Evolutionary conservation across 495 filamentous ascomycete genomes (phyloP).

Genomic region (Achaetomiella virescens): DNA sequence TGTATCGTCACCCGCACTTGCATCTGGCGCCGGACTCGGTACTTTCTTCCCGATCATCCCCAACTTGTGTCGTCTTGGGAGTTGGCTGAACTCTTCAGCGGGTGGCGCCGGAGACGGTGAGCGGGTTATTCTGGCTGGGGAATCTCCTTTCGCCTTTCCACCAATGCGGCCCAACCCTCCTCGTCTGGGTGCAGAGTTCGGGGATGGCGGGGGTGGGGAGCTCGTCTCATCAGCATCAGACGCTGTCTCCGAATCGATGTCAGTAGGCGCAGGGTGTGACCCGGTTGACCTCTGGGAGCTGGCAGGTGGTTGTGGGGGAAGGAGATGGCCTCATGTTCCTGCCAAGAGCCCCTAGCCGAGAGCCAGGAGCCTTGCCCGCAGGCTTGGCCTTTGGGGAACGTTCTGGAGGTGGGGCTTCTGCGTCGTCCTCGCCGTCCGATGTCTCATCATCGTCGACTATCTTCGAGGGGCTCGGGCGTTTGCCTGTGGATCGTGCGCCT

Average conservation of each 20-base stretch:
- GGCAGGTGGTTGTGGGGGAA: constrained; percentile 12
- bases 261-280: background rate
- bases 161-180: constrained; percentile 40
- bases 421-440: constrained; percentile 31
- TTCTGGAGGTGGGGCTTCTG: constrained; percentile 10
- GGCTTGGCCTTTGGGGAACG: background rate
- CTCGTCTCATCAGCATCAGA: constrained; percentile 29
- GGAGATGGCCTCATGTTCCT: constrained; percentile 15
- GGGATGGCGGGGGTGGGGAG: constrained; percentile 10
- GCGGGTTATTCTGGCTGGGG: constrained; percentile 5
- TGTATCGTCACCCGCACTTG: constrained; percentile 8
- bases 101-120: constrained; percentile 16
- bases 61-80: constrained; percentile 25
- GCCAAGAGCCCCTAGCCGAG: constrained; percentile 28
- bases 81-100: background rate
- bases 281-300: constrained; percentile 7
- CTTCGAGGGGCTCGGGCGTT: background rate
- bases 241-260: constrained; percentile 36
- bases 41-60: constrained; percentile 33
- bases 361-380: background rate
- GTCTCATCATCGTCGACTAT: constrained; percentile 29
- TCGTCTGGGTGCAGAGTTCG: constrained; percentile 19
- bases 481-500: constrained; percentile 8
- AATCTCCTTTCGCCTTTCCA: constrained; percentile 21
- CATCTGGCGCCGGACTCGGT: constrained; percentile 9